These are phyloP conservation scores for Leccinum arenicola DNA, from an alignment of 768 basidiomycete genomes.

Conservation along the genomic window DNA sequence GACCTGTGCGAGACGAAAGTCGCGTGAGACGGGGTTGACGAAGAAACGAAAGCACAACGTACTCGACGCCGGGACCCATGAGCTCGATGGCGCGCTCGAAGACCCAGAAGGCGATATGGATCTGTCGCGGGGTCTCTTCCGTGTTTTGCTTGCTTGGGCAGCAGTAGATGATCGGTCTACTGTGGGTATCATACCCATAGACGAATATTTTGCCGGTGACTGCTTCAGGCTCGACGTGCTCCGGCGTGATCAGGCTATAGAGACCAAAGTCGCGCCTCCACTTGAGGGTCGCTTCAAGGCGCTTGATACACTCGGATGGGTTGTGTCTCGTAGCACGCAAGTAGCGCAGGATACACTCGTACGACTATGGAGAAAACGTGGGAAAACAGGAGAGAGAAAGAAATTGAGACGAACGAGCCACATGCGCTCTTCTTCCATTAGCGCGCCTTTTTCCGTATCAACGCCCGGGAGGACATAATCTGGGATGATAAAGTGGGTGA, in stretches of 20 bases:
- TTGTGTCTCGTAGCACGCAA: conserved; percentile 80
- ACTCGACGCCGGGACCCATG: conserved; percentile 84
- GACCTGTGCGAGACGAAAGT: conserved; percentile 40
- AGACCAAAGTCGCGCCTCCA: conserved; percentile 83
- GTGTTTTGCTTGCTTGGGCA: conserved; percentile 76
- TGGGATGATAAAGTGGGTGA: conserved; percentile 51
- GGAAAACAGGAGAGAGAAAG: conserved; percentile 11
- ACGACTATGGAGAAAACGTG: conserved; percentile 35
- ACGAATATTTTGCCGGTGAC: conserved; percentile 80
- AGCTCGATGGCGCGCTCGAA: conserved; percentile 75
- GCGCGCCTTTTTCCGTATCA: conserved; percentile 38
- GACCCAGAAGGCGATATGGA: conserved; percentile 74
- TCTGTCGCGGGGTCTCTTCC: conserved; percentile 60
- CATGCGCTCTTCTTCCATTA: conserved; percentile 69
- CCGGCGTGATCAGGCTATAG: conserved; percentile 58
- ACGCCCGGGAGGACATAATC: conserved; percentile 51
- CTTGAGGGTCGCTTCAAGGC: conserved; percentile 68
- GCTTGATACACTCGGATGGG: conserved; percentile 48
- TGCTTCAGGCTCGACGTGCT: conserved; percentile 72
- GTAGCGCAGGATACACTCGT: conserved; percentile 75
- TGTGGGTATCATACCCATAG: conserved; percentile 71
- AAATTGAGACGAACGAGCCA: conserved; percentile 55
- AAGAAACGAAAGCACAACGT: conserved; percentile 22
- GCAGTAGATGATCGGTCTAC: conserved; percentile 71
- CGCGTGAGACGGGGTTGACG: neutral